Evolutionary conservation across 164 flowering plant genomes (phyloP), one percentile per base, ranked within the genome.

Genomic region (Chimonanthus praecox): DNA sequence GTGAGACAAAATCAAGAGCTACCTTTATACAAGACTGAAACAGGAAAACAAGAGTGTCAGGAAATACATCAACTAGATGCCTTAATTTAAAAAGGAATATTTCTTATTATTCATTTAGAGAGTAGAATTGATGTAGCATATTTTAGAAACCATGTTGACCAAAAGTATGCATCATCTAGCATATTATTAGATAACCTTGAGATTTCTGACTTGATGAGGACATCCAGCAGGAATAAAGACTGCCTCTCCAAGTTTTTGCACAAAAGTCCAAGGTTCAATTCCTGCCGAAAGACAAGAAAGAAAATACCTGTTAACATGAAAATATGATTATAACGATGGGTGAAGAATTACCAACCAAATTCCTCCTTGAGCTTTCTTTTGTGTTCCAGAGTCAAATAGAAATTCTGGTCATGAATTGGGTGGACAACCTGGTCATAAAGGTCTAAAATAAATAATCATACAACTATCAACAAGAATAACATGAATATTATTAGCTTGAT

Each of bases 181-280:
- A 10, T 5, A 54, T 54, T 16, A 2, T 8, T 54, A 20, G 16
- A 10, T 7, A 78, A 94, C 98, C 92, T 89, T 90, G 18, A 91
- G 89, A 76, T 91, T 93, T 72, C 98, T 80, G 45, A 93, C 98
- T 86, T 93, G 98, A 77, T 91, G 97, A 7, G 98, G 98, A 63
- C 98, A 93, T 58, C 98, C 97, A 10, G 97, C 97, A 77, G 97
- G 98, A 78, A 93, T 93, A 72, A 93, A 91, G 10, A 93, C 97
- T 45, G 98, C 97, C 75, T 93, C 97, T 47, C 98, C 97, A 61
- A 86, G 89, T 58, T 64, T 82, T 72, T 91, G 98, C 72, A 80
- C 90, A 75, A 94, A 94, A 0, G 97, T 90, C 97, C 98, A 94
- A 6, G 98, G 88, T 76, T 91, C 95, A 9, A 94, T 67, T 11